Evolutionary conservation across 73 alveolate species (phyloP).

Genomic region (Paramecium bursaria): DNA sequence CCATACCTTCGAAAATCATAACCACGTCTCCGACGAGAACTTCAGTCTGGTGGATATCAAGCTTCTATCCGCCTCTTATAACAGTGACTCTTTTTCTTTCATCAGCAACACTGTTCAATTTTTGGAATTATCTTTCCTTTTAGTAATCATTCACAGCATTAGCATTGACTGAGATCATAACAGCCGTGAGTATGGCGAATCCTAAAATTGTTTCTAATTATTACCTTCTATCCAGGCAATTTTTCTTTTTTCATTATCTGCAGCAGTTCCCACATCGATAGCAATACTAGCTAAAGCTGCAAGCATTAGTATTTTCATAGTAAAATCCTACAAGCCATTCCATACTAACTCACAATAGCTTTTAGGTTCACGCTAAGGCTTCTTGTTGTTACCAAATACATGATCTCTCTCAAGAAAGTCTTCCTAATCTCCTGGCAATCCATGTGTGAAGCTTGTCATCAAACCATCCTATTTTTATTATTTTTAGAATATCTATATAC

Average conservation of each 20-base stretch:
- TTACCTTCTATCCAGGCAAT: conserved; percentile 94
- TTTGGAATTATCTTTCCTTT: conserved; percentile 59
- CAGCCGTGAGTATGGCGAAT: conserved; percentile 58
- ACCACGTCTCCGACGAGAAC: conserved; percentile 91
- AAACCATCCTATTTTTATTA: background rate
- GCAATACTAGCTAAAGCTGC: conserved; percentile 96
- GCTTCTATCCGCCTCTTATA: conserved; percentile 81
- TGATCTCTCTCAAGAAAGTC: conserved; percentile 51
- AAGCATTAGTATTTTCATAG: conserved; percentile 85
- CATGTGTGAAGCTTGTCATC: background rate
- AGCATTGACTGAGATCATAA: conserved; percentile 39
- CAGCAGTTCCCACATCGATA: conserved; percentile 92
- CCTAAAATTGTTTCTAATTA: conserved; percentile 38
- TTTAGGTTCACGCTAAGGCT: conserved; percentile 12
- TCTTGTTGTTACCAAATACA: conserved; percentile 57
- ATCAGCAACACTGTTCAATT: conserved; percentile 61
- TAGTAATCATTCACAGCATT: conserved; percentile 32
- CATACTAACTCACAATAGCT: conserved; percentile 70
- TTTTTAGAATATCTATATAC: conserved; percentile 8
- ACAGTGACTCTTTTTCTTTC: conserved; percentile 77
- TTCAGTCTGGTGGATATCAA: conserved; percentile 74
- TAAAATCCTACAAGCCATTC: conserved; percentile 94
- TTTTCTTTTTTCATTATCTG: conserved; percentile 74
- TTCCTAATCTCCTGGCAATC: background rate
- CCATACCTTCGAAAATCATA: conserved; percentile 83